These are phyloP conservation scores for Vigna mungo DNA, from an alignment of 306 rosid genomes.

Conservation along the genomic window DNA sequence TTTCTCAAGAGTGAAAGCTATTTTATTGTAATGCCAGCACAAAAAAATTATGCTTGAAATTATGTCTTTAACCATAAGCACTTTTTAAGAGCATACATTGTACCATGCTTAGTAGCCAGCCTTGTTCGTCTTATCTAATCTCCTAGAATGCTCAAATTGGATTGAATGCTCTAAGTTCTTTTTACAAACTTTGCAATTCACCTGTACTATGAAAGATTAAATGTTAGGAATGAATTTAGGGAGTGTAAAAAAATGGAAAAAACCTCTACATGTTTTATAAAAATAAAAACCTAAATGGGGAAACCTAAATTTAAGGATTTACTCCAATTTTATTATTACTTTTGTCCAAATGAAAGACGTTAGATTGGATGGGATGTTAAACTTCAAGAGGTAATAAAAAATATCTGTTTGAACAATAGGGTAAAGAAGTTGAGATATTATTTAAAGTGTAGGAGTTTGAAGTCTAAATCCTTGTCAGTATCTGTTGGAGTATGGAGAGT, in stretches of 20 bases:
- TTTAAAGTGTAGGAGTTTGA: too few relatives aligned
- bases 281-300: background rate
- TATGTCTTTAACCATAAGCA: slow-evolving; percentile 16
- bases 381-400: too few relatives aligned
- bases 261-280: too few relatives aligned
- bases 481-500: too few relatives aligned
- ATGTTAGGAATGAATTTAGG: too few relatives aligned
- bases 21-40: background rate
- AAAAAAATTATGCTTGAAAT: background rate
- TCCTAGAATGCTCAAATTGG: slow-evolving; percentile 20
- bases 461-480: too few relatives aligned
- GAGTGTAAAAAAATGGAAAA: too few relatives aligned
- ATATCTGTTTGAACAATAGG: too few relatives aligned
- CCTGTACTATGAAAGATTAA: too few relatives aligned
- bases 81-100: background rate
- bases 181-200: slow-evolving; percentile 21
- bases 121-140: background rate
- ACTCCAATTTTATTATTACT: background rate
- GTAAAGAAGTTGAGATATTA: too few relatives aligned
- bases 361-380: too few relatives aligned
- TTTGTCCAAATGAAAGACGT: background rate
- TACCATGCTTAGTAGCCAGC: background rate
- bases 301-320: background rate
- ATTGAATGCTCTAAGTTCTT: slow-evolving; percentile 16
- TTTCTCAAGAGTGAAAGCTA: slow-evolving; percentile 9